These are phyloP conservation scores for Colletotrichum liaoningense DNA, from an alignment of 2,329 filamentous ascomycete species.

Conservation along the genomic window DNA sequence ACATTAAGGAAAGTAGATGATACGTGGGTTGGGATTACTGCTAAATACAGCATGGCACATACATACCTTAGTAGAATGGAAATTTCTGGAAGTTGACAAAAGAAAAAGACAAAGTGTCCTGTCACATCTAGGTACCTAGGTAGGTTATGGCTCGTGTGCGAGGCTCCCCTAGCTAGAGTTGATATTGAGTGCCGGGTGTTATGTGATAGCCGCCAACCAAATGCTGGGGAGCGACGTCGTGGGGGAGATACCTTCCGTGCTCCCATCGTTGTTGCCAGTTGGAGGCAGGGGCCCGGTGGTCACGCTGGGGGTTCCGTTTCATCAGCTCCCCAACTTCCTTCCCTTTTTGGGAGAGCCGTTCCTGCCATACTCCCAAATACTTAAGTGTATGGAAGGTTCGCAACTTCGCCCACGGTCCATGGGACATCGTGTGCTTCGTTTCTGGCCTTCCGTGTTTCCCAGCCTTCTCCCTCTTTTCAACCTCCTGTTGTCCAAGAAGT, in stretches of 20 bases:
- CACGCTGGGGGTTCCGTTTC: slow-evolving; percentile 24
- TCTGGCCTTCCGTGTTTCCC: background rate
- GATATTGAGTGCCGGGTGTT: slow-evolving; percentile 9
- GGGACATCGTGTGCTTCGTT: background rate
- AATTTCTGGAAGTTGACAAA: slow-evolving; percentile 16
- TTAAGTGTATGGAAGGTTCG: background rate
- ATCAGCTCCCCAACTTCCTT: slow-evolving; percentile 22
- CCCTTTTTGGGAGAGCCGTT: background rate
- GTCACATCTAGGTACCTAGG: background rate
- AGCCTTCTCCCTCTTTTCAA: too few relatives aligned
- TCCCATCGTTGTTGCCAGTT: background rate
- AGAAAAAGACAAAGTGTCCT: slow-evolving; percentile 14
- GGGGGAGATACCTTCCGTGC: background rate
- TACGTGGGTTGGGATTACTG: background rate
- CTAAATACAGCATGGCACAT: background rate
- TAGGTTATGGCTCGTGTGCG: background rate
- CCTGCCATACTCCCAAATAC: background rate
- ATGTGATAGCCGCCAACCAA: slow-evolving; percentile 19
- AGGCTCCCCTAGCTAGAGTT: slow-evolving; percentile 14
- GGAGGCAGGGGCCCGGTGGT: slow-evolving; percentile 8
- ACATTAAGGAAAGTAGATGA: background rate
- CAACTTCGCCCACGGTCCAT: background rate
- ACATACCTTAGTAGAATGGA: background rate
- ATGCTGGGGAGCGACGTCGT: slow-evolving; percentile 19
- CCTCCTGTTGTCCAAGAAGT: background rate